These are phyloP conservation scores for Sphagnum contortum DNA, from an alignment of 225 moss, liverwort and hornwort species.

Conservation along the genomic window DNA sequence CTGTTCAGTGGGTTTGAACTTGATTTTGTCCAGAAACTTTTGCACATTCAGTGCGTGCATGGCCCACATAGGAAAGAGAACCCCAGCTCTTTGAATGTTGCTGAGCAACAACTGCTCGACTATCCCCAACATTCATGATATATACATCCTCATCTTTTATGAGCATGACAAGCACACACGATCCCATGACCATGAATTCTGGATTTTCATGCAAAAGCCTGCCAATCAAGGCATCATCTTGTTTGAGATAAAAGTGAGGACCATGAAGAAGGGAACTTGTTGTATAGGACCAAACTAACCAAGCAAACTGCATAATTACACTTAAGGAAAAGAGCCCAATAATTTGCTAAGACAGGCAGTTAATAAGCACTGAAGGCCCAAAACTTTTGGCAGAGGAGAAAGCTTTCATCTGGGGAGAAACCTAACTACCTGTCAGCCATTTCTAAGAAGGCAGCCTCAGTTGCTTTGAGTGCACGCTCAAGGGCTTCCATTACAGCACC, in stretches of 20 bases:
- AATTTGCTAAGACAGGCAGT: too few relatives aligned
- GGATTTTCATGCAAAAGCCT: conserved; percentile 83
- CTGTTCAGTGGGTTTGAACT: too few relatives aligned
- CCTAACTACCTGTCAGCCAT: conserved; percentile 68
- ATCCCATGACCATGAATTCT: conserved; percentile 94
- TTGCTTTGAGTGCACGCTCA: conserved; percentile 75
- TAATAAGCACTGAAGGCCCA: too few relatives aligned
- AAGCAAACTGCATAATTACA: too few relatives aligned
- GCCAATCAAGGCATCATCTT: conserved; percentile 6
- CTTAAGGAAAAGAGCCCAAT: too few relatives aligned
- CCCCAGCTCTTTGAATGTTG: conserved; percentile 56
- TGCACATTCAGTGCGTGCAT: too few relatives aligned
- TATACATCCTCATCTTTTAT: conserved; percentile 99
- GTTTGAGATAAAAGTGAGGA: conserved; percentile 1
- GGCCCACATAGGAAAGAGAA: conserved; percentile 22
- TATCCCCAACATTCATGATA: conserved; percentile 98
- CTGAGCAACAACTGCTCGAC: conserved; percentile 93
- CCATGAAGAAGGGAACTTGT: too few relatives aligned
- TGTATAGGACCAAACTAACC: too few relatives aligned
- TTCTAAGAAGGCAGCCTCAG: conserved; percentile 87
- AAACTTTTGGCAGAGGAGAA: not conserved
- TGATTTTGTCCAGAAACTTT: too few relatives aligned
- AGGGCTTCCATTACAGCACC: conserved; percentile 74
- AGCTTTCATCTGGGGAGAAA: too few relatives aligned
- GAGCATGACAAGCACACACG: conserved; percentile 97